Evolutionary conservation across 495 filamentous ascomycete species (phyloP).

Genomic region (Podospora fimiseda): DNA sequence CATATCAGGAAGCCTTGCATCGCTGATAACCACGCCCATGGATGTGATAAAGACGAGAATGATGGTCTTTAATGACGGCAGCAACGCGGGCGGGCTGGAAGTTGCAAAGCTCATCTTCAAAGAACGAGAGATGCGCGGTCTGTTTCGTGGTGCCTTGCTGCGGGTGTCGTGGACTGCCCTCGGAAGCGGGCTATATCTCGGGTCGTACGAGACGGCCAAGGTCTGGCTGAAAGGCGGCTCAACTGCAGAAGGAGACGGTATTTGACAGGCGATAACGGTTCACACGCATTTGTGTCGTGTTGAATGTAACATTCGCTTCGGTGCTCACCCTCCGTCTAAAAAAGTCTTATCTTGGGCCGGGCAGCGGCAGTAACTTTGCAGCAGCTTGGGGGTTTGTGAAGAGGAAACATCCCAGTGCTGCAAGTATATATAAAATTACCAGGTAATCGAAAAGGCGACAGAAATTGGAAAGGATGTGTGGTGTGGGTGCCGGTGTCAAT

Average conservation of each 20-base stretch:
- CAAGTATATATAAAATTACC: too few relatives aligned
- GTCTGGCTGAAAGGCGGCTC: slow-evolving; percentile 49
- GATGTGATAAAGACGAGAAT: slow-evolving; percentile 82
- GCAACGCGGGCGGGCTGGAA: slow-evolving; percentile 35
- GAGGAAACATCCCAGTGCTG: too few relatives aligned
- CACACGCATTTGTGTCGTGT: too few relatives aligned
- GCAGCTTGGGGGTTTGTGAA: too few relatives aligned
- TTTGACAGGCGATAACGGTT: neutral
- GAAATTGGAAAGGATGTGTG: too few relatives aligned
- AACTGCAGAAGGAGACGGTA: slow-evolving; percentile 2
- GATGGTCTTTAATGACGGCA: slow-evolving; percentile 51
- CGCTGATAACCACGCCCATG: slow-evolving; percentile 69
- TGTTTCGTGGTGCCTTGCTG: slow-evolving; percentile 72
- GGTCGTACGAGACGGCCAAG: slow-evolving; percentile 75
- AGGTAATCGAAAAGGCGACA: too few relatives aligned
- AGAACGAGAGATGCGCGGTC: slow-evolving; percentile 59
- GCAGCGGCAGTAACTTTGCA: too few relatives aligned
- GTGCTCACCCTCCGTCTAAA: neutral
- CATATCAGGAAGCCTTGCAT: slow-evolving; percentile 60
- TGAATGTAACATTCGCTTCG: neutral
- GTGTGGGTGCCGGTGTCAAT: too few relatives aligned
- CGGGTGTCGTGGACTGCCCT: slow-evolving; percentile 75
- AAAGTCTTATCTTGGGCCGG: too few relatives aligned
- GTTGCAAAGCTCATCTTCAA: slow-evolving; percentile 56
- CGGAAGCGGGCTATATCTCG: slow-evolving; percentile 76